Conservation (phyloP, 129 eudicot genomes). For the Ambrosia artemisiifolia region DNA sequence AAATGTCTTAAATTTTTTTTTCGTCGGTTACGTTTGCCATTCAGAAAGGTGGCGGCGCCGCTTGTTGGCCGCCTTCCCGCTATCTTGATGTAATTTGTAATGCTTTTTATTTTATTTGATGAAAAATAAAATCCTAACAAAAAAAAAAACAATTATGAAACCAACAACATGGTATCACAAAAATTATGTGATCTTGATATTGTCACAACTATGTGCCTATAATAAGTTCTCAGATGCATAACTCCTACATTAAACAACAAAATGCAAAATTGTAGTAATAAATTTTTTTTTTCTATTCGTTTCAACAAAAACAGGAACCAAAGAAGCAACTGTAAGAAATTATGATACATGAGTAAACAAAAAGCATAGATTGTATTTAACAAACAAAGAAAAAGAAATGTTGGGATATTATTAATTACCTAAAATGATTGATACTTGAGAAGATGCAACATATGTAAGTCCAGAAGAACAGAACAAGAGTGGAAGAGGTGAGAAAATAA, state of each 20-base stretch:
- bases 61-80: too few species aligned
- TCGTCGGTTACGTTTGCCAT: too few species aligned
- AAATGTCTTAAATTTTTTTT: too few species aligned
- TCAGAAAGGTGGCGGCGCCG: too few species aligned
- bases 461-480: slow-evolving; percentile 5
- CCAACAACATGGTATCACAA: neutral
- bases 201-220: neutral
- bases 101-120: too few species aligned
- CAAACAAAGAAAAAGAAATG: neutral
- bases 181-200: neutral
- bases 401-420: neutral
- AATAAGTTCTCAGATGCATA: neutral
- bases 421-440: neutral
- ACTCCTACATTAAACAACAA: neutral
- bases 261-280: neutral
- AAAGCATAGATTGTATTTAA: neutral
- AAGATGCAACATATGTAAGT: neutral
- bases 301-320: neutral
- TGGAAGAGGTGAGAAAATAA: neutral
- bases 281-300: too few species aligned
- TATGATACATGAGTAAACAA: neutral
- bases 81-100: too few species aligned
- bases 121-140: too few species aligned
- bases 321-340: neutral
- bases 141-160: too few species aligned